Conservation (phyloP, 2,329 filamentous ascomycete species). For the Fusarium anguioides region DNA sequence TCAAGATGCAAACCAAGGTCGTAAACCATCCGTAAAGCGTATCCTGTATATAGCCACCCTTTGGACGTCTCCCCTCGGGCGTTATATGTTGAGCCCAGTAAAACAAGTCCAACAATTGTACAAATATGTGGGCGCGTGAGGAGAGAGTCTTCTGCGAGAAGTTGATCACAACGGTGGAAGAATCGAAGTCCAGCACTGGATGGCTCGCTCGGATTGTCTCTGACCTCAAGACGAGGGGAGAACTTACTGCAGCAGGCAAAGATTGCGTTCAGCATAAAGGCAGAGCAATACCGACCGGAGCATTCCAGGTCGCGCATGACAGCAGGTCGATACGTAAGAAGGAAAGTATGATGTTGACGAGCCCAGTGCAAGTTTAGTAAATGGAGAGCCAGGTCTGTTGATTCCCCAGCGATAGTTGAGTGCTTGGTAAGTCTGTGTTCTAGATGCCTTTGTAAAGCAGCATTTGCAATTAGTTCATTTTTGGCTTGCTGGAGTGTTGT, state of each 20-base stretch:
- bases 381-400: constrained; percentile 8
- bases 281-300: not conserved
- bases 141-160: not conserved
- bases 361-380: constrained; percentile 19
- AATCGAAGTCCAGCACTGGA: constrained; percentile 1
- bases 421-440: not conserved
- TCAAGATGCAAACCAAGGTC: constrained; percentile 10
- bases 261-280: constrained; percentile 15
- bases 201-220: not conserved
- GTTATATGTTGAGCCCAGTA: constrained; percentile 11
- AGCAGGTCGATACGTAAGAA: constrained; percentile 10
- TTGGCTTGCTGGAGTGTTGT: not conserved
- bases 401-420: not conserved
- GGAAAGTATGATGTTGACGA: constrained; percentile 19
- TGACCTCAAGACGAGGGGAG: not conserved
- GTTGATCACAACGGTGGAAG: constrained; percentile 8
- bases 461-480: constrained; percentile 11
- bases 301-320: constrained; percentile 14
- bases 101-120: constrained; percentile 5
- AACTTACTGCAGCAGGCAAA: constrained; percentile 18
- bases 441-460: constrained; percentile 1
- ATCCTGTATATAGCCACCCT: constrained; percentile 13
- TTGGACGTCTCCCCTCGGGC: constrained; percentile 18
- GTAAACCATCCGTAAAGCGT: constrained; percentile 10
- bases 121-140: constrained; percentile 1